Evolutionary conservation across 371 early-diverging fungal genomes (phyloP).

Genomic region (Rhizopus sp.): DNA sequence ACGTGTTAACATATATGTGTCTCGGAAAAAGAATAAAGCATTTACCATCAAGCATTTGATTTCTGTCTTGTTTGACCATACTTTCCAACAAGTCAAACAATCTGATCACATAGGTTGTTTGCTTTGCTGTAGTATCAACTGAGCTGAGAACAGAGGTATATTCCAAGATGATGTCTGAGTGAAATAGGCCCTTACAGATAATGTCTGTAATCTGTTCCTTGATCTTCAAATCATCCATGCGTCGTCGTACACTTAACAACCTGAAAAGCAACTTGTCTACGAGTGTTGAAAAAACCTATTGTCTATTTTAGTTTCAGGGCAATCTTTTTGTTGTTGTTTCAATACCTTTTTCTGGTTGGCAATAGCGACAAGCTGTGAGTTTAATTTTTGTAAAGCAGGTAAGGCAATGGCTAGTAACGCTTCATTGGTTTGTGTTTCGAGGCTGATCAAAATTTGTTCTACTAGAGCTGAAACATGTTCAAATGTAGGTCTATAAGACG

Average conservation of each 20-base stretch:
- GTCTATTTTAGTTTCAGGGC: too few relatives aligned
- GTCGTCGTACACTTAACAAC: slow-evolving; percentile 27
- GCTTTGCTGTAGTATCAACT: slow-evolving; percentile 8
- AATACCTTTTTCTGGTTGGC: slow-evolving; percentile 46
- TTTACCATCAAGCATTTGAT: slow-evolving; percentile 34
- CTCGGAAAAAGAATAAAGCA: not conserved
- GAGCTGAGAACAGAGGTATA: slow-evolving; percentile 38
- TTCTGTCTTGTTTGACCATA: slow-evolving; percentile 16
- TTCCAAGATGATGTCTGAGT: slow-evolving; percentile 44
- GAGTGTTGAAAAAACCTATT: slow-evolving; percentile 34
- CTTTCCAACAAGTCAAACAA: slow-evolving; percentile 39
- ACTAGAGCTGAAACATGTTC: slow-evolving; percentile 37
- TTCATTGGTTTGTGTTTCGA: slow-evolving; percentile 15
- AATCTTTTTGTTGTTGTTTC: not conserved
- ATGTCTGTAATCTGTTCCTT: slow-evolving; percentile 22
- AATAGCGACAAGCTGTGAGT: slow-evolving; percentile 32
- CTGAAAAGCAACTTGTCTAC: slow-evolving; percentile 29
- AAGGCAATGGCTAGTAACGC: slow-evolving; percentile 15
- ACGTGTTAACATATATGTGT: not conserved
- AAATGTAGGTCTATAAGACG: slow-evolving; percentile 41
- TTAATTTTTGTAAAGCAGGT: slow-evolving; percentile 26
- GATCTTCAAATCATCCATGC: slow-evolving; percentile 4
- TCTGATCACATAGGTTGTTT: slow-evolving; percentile 35
- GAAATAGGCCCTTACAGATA: slow-evolving; percentile 36
- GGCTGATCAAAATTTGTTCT: slow-evolving; percentile 25